Evolutionary conservation across 306 rosid species (phyloP), one percentile per base, ranked within the genome.

Genomic region (Rosa rugosa): DNA sequence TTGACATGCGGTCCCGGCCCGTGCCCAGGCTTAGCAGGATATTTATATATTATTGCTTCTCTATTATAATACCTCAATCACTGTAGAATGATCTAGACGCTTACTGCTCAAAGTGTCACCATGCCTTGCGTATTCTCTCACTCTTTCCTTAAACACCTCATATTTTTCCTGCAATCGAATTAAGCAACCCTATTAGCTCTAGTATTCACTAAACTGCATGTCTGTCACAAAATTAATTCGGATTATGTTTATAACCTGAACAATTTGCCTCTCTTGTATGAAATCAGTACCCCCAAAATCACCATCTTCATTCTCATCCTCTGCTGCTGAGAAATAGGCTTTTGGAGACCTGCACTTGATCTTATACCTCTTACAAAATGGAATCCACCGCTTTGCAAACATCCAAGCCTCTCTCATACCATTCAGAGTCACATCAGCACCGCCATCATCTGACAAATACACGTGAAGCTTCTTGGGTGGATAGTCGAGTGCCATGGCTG

Each of bases 401-500:
- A 71, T 73, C 85, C 76, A 73, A 77, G 87, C 89, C 81, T 83
- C 81, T 65, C 60, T 88, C 86, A 90, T 79, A 0, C 75, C 88
- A 34, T 74, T 72, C 78, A 88, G 69, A 22, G 93, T 93, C 25
- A 88, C 13, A 8, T 71, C 53, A 4, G 93, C 92, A 56, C 88
- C 92, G 0, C 91, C 92, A 49, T 91, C 97, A 63, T 93, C 97
- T 0, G 97, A 93, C 8, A 93, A 85, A 79, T 91, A 93, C 44
- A 91, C 86, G 17, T 86, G 86, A 71, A 93, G 92, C 86, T 90
- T 93, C 57, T 90, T 78, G 10, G 83, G 77, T 0, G 95, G 95
- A 75, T 91, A 93, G 71, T 88, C 95, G 71, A 93, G 78, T 8
- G 92, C 90, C 91, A 93, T 84, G 74, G 91, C 92, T 4, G 98